Conservation (phyloP, 805 yeast genomes). For the Schwanniomyces yamadae region DNA sequence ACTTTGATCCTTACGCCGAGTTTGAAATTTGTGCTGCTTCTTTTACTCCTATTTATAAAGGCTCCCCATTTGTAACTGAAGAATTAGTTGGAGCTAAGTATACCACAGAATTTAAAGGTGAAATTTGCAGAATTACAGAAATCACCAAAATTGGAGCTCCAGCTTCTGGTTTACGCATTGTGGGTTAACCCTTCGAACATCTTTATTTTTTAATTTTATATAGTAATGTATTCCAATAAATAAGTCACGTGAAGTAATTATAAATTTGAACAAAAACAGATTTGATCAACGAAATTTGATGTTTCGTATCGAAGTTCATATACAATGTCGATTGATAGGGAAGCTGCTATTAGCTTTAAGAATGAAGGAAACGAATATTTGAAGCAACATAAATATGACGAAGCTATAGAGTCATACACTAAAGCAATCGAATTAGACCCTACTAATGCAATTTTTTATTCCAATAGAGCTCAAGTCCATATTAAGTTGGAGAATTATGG, state of each 20-base stretch:
- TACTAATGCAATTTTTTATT: constrained; percentile 60
- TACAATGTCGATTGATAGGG: constrained; percentile 12
- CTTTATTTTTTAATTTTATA: background rate
- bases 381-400: constrained; percentile 59
- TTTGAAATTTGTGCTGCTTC: constrained; percentile 88
- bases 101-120: constrained; percentile 73
- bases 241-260: background rate
- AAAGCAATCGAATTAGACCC: constrained; percentile 68
- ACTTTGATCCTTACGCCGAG: constrained; percentile 89
- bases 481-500: constrained; percentile 87
- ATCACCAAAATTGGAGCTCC: constrained; percentile 86
- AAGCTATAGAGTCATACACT: constrained; percentile 71
- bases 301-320: background rate
- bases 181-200: constrained; percentile 17
- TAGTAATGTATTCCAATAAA: background rate
- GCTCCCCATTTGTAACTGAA: constrained; percentile 66
- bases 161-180: constrained; percentile 80
- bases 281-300: background rate
- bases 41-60: constrained; percentile 84
- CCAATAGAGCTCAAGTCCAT: constrained; percentile 89
- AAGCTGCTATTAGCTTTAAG: constrained; percentile 53
- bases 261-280: background rate
- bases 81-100: constrained; percentile 90
- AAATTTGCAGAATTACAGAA: constrained; percentile 69
- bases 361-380: constrained; percentile 72